Conservation (phyloP, 768 basidiomycete genomes). For the Tubosaeta brunneosetosa region DNA sequence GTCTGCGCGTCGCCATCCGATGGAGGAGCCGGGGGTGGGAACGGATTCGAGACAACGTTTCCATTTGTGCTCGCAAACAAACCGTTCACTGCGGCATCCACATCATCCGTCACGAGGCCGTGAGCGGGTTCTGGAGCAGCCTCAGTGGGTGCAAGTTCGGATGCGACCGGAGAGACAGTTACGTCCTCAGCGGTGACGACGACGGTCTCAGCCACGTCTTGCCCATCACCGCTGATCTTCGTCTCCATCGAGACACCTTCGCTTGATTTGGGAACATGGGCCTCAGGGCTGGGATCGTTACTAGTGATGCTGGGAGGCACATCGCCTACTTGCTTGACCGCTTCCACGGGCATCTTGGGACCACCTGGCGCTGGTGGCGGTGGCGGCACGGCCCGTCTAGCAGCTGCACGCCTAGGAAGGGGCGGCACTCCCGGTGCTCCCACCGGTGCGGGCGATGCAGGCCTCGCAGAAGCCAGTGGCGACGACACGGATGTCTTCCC, state of each 20-base stretch:
- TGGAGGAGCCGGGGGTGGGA: background rate
- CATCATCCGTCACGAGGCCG: background rate
- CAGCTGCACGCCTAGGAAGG: constrained; percentile 61
- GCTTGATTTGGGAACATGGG: background rate
- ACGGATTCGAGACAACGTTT: background rate
- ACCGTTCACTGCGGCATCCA: background rate
- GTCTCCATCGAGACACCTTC: constrained; percentile 1
- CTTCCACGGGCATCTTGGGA: background rate
- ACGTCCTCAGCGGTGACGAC: background rate
- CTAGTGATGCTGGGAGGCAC: background rate
- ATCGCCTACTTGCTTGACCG: constrained; percentile 3
- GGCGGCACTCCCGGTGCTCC: constrained; percentile 41
- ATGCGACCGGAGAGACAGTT: background rate
- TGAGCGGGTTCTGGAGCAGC: background rate
- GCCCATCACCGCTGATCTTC: background rate
- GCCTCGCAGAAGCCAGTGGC: constrained; percentile 33
- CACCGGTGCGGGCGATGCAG: constrained; percentile 32
- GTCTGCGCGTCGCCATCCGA: constrained; percentile 4
- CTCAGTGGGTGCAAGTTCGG: background rate
- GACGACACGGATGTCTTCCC: constrained; percentile 19
- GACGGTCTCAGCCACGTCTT: background rate
- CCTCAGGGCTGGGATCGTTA: background rate
- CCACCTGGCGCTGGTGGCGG: constrained; percentile 18
- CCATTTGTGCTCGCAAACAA: background rate
- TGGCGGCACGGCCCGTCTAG: constrained; percentile 35